Base-by-base conservation (phyloP, 2,329 filamentous ascomycete species). In the Claviceps monticola region DNA sequence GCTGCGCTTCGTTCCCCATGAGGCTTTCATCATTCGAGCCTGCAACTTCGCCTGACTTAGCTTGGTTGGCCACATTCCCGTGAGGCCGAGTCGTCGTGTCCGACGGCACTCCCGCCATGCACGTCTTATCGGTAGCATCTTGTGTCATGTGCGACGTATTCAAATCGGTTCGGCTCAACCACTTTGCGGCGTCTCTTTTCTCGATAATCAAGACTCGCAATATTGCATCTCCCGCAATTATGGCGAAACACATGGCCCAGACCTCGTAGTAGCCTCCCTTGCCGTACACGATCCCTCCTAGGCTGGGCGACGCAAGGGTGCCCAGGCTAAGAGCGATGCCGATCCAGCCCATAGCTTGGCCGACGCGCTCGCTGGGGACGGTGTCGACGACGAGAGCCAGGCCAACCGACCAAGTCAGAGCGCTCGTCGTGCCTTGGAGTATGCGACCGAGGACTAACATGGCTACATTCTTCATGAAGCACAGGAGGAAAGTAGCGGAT, bases 371-470 rank as follows among this genome's bases (percentile, higher is more conserved):
- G 8, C 54, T 56, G 36, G 65, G 60, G 7, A 66, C 64, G 3
- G 62, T 62, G 45, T 68, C 65, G 23, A 66, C 62, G 47, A 67
- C 62, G 7, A 68, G 61, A 9, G 65, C 65, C 26, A 68, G 57
- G 3, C 65, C 65, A 23, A 68, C 65, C 16, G 64, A 66, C 65
- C 65, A 68, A 5, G 64, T 67, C 21, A 68, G 53, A 29, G 63
- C 60, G 5, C 62, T 62, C 3, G 65, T 64, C 48, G 64, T 54
- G 41, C 65, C 65, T 50, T 68, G 65, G 14, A 67, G 54, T 23
- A 60, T 57, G 39, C 65, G 60, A 8, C 64, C 65, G 37, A 63
- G 51, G 49, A 68, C 56, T 17, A 68, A 57, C 55, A 66, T 66
- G 41, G 60, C 51, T 14, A 67, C 58, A 19, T 57, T 64, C 29